Base-by-base conservation (phyloP, 352 stramenopile genomes). In the Phytophthora gonapodyides region DNA sequence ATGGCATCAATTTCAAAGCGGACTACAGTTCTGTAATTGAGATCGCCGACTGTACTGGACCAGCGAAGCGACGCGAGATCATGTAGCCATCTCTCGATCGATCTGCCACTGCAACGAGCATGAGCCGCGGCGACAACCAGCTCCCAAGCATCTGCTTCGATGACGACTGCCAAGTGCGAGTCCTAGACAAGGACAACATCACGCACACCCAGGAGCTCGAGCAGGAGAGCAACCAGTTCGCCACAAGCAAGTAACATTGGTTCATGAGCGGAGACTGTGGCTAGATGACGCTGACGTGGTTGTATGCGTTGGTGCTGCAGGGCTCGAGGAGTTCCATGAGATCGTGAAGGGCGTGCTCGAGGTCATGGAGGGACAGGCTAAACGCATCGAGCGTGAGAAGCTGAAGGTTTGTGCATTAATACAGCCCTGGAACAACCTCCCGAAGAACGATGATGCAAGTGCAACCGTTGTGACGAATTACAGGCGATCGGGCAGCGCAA, bases 181-280 rank as follows among this genome's bases (percentile, higher is more conserved):
- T 92, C 61, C 69, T 93, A n/a, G 82, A 93, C 61, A 83, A 88
- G 53, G 82, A 92, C 35, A 88, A 84, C 58, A 90, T 90, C 46
- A 49, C 69, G 6, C 80, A 90, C 65, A 88, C 82, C 19, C 76
- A 88, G 46, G 82, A 91, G 40, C 77, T 91, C n/a, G 78, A 91
- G 70, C 73, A 81, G 38, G 84, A 93, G 77, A 89, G 82, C 73
- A 90, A 91, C 67, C 82, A 91, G 57, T 93, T 93, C 47, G 73
- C 82, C 3, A 91, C 84, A 5, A 91, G 84, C 80, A 64, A 35
- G 76, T 17, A 33, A 43, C 27, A 8, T 16, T 8, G 11, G 5
- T 1, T 47, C 5, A 37, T 35, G 17, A 31, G 27, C 5, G 8
- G 27, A 31, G 27, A 31, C 5, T 31, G 27, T 31, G 27, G 3